phyloP scores from a whole-genome alignment of 2,329 filamentous ascomycete genomes.

The Ascochyta viciae-villosae region DNA sequence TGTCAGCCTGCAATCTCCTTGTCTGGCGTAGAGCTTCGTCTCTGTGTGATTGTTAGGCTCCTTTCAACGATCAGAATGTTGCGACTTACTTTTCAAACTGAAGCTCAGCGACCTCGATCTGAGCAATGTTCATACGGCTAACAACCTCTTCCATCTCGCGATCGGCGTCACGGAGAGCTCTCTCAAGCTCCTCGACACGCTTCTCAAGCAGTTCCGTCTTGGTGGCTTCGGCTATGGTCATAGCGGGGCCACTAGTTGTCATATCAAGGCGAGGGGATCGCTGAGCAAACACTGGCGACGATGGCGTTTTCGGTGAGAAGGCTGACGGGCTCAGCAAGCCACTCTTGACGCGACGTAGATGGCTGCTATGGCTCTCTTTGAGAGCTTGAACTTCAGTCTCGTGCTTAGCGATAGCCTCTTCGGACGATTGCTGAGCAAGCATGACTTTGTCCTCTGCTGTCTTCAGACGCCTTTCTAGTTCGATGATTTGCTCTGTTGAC shows the following conservation, averaged over 20 bases:
- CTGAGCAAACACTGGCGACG: slow-evolving; percentile 67
- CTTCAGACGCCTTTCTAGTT: slow-evolving; percentile 81
- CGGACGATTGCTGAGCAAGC: slow-evolving; percentile 81
- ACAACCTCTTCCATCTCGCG: slow-evolving; percentile 85
- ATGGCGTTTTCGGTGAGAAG: slow-evolving; percentile 66
- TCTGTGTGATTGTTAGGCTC: slow-evolving; percentile 46
- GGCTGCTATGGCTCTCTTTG: slow-evolving; percentile 76
- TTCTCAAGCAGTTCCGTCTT: slow-evolving; percentile 78
- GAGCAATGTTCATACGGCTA: slow-evolving; percentile 78
- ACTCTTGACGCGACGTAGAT: slow-evolving; percentile 75
- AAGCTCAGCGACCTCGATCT: slow-evolving; percentile 82
- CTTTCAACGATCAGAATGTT: neutral
- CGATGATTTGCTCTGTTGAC: slow-evolving; percentile 82
- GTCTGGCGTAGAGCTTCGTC: slow-evolving; percentile 78
- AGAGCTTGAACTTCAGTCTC: slow-evolving; percentile 83
- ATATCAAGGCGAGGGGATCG: slow-evolving; percentile 67
- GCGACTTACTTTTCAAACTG: slow-evolving; percentile 67
- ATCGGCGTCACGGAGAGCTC: slow-evolving; percentile 76
- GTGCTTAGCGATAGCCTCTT: slow-evolving; percentile 81
- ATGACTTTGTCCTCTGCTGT: slow-evolving; percentile 84
- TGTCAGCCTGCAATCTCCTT: slow-evolving; percentile 70
- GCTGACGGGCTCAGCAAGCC: slow-evolving; percentile 55
- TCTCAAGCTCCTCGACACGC: slow-evolving; percentile 84
- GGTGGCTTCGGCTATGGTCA: slow-evolving; percentile 70
- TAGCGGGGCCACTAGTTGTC: slow-evolving; percentile 66